Percentiles rank a stretch among this genome's conserved stretches.
Evolutionary conservation across 2,329 filamentous ascomycete genomes (phyloP).

Genomic region (Sporothrix luriei): DNA sequence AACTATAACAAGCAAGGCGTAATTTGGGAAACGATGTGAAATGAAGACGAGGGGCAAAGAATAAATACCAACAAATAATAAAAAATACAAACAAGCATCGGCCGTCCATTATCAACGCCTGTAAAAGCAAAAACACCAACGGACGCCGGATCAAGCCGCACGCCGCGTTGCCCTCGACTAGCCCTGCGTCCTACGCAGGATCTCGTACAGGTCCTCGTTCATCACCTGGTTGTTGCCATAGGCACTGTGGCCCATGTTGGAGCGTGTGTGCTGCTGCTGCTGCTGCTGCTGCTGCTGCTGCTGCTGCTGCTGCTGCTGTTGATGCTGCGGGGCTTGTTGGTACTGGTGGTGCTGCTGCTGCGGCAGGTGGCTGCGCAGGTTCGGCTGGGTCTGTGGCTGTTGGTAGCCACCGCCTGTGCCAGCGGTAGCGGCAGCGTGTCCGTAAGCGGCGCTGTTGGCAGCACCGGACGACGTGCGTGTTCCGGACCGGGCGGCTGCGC

Average conservation of each 20-base stretch:
- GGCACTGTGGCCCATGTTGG: constrained; percentile 5
- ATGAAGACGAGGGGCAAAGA: neutral
- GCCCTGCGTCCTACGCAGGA: constrained; percentile 28
- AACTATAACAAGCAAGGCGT: neutral
- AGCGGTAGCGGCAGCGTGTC: neutral
- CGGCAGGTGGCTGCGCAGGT: constrained; percentile 25
- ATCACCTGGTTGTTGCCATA: constrained; percentile 17
- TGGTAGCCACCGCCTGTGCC: neutral
- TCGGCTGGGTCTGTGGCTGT: constrained; percentile 28
- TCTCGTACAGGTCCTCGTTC: constrained; percentile 28
- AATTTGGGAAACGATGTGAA: neutral
- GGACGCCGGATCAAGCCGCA: neutral
- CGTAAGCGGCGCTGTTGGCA: neutral
- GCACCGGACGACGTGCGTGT: neutral
- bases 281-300: constrained; percentile 45
- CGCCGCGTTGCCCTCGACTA: neutral
- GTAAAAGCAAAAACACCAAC: neutral
- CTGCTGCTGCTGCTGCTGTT: constrained; percentile 39
- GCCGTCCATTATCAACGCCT: neutral
- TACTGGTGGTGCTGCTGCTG: constrained; percentile 39
- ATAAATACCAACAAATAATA: too few relatives aligned
- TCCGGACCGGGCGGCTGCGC: neutral
- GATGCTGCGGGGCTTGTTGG: constrained; percentile 36
- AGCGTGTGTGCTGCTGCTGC: constrained; percentile 41
- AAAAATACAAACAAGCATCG: neutral